Evolutionary conservation across 1,284 basidiomycete species (phyloP).

Genomic region (Leucoagaricus sp.): DNA sequence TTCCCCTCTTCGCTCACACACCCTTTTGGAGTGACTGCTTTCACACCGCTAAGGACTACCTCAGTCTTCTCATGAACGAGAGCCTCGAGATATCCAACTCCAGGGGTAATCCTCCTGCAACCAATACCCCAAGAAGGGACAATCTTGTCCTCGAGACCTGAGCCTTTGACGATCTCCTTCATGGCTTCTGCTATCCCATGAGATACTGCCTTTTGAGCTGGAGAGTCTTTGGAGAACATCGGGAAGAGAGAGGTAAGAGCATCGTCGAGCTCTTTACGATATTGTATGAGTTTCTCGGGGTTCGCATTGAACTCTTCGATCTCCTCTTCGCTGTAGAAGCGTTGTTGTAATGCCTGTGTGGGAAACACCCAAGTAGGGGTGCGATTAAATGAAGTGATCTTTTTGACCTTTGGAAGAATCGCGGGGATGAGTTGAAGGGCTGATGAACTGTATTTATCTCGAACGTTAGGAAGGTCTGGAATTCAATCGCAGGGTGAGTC

Average conservation of each 20-base stretch:
- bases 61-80: constrained; percentile 30
- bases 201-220: constrained; percentile 21
- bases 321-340: constrained; percentile 28
- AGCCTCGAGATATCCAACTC: constrained; percentile 32
- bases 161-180: constrained; percentile 24
- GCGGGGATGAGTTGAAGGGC: constrained; percentile 36
- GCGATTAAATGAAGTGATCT: constrained; percentile 32
- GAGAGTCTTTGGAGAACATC: constrained; percentile 26
- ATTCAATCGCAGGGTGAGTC: too few relatives aligned
- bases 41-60: constrained; percentile 30
- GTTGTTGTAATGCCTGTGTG: constrained; percentile 25
- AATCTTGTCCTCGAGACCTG: constrained; percentile 21
- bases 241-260: constrained; percentile 23
- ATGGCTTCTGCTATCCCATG: constrained; percentile 21
- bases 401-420: constrained; percentile 29
- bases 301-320: constrained; percentile 23
- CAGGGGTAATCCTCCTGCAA: constrained; percentile 32
- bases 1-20: constrained; percentile 25
- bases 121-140: constrained; percentile 31
- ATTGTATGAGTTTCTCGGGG: constrained; percentile 24
- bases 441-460: constrained; percentile 29
- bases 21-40: constrained; percentile 28
- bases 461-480: neutral
- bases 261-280: constrained; percentile 27
- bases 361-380: constrained; percentile 33